These are phyloP conservation scores for Mortierella sp. DNA, from an alignment of 371 early-diverging fungal species.

Conservation along the genomic window DNA sequence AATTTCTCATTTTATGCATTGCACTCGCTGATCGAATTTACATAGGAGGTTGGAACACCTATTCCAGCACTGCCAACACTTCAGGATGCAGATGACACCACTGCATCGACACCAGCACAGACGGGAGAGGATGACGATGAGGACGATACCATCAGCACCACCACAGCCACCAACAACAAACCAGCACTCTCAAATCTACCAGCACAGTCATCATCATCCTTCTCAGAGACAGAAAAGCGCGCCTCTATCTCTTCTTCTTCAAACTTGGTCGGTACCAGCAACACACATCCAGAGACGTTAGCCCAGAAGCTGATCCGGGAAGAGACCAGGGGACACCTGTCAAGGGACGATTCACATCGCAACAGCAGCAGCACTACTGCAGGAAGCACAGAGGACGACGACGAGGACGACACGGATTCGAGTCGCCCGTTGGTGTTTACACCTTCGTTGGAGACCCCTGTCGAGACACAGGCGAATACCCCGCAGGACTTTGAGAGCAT, in stretches of 20 bases:
- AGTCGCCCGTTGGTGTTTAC: constrained; percentile 55
- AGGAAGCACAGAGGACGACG: constrained; percentile 34
- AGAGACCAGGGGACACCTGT: neutral
- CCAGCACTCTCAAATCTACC: neutral
- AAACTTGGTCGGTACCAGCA: neutral
- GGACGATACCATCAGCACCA: constrained; percentile 27
- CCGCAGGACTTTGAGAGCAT: constrained; percentile 58
- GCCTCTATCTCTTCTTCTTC: constrained; percentile 1
- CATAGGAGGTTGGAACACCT: constrained; percentile 51
- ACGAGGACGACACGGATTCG: constrained; percentile 54
- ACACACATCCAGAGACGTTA: constrained; percentile 8
- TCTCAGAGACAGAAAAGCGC: constrained; percentile 16
- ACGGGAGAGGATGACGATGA: constrained; percentile 61
- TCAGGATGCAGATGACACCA: constrained; percentile 51
- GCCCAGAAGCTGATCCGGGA: constrained; percentile 10
- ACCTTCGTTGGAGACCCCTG: constrained; percentile 51
- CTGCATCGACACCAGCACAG: constrained; percentile 39
- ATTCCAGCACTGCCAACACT: constrained; percentile 45
- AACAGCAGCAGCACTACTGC: neutral
- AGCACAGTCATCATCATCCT: constrained; percentile 17
- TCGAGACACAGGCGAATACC: constrained; percentile 56
- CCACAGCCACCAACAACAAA: neutral
- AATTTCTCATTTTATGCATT: too few species aligned
- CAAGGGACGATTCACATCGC: too few species aligned
- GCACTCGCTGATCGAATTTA: constrained; percentile 38